A percentile compares a stretch with the other conserved stretches of the same genome.
Conservation (phyloP, 176 grass and related monocot species). For the Musa troglodytarum region DNA sequence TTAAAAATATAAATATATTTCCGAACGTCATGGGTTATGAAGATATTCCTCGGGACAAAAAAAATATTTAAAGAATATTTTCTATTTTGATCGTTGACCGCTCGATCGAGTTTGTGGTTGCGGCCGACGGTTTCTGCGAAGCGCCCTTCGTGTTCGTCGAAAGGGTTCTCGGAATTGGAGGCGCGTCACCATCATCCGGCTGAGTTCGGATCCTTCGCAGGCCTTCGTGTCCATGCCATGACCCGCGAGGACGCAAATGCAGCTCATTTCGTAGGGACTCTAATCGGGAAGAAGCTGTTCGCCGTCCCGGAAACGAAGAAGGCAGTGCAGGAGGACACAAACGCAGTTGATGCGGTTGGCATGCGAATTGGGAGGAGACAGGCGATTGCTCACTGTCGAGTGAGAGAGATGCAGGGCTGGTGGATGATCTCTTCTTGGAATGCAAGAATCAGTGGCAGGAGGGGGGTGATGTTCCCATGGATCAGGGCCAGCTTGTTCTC, state of each 20-base stretch:
- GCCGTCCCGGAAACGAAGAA: constrained; percentile 21
- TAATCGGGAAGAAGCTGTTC: not conserved
- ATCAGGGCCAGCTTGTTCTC: too few species aligned
- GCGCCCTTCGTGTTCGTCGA: constrained; percentile 32
- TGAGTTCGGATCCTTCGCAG: constrained; percentile 15
- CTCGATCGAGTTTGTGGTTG: constrained; percentile 45
- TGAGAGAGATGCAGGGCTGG: not conserved
- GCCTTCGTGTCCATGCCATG: constrained; percentile 12
- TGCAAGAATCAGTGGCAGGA: constrained; percentile 1
- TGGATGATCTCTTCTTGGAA: constrained; percentile 15
- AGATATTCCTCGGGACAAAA: too few species aligned
- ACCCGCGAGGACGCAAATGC: constrained; percentile 1
- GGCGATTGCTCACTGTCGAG: not conserved
- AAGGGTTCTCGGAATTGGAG: constrained; percentile 44
- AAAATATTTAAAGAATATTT: too few species aligned
- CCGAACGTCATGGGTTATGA: too few species aligned
- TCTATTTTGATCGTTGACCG: constrained; percentile 11
- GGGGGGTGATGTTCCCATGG: too few species aligned
- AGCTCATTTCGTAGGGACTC: not conserved
- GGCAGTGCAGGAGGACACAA: constrained; percentile 6
- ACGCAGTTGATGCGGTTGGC: not conserved
- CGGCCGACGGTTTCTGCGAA: constrained; percentile 27
- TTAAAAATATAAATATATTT: too few species aligned
- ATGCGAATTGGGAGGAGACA: not conserved
- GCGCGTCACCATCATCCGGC: constrained; percentile 21